Evolutionary conservation across 73 alveolate species (phyloP).

Genomic region (Vitrella brassicaformis): DNA sequence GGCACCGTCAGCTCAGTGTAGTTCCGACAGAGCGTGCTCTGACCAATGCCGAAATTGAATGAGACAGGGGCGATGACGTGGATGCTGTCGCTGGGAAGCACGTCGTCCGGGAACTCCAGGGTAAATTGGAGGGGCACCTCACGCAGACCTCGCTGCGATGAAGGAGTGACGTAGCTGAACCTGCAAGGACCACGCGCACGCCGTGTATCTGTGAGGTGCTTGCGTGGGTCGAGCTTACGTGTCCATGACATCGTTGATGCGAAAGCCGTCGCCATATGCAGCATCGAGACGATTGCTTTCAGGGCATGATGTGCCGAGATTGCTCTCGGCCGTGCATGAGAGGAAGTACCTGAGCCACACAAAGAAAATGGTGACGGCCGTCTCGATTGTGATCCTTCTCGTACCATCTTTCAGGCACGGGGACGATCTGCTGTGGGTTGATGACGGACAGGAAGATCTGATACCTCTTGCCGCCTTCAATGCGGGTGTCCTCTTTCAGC

Average conservation of each 20-base stretch:
- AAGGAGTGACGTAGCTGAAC: neutral
- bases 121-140: neutral
- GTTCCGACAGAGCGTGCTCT: neutral
- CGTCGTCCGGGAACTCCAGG: neutral
- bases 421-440: no score
- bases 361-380: no score
- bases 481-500: neutral
- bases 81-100: neutral
- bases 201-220: no score
- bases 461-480: no score
- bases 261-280: neutral
- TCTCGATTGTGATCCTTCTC: no score
- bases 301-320: neutral
- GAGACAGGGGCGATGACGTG: neutral
- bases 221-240: no score
- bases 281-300: neutral
- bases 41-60: neutral
- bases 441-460: no score
- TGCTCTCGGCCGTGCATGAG: no score
- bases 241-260: no score
- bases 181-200: no score
- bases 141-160: neutral
- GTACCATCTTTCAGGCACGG: no score
- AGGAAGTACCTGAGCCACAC: no score
- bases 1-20: neutral